Base-by-base conservation (phyloP, 1,284 basidiomycete genomes). In the Amylostereum chailletii region DNA sequence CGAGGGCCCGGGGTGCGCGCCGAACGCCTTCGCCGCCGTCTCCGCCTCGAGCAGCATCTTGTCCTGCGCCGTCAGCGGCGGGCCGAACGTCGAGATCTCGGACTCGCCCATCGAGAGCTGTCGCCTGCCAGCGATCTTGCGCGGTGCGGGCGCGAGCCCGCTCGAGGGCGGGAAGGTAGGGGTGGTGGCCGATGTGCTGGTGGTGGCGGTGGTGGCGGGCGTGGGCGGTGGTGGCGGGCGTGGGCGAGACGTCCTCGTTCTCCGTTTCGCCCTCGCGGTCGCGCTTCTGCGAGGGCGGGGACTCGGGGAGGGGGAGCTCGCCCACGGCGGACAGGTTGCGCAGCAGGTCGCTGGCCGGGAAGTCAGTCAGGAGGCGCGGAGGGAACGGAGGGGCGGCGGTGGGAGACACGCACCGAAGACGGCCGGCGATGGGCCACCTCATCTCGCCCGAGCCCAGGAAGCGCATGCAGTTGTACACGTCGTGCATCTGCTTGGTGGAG, bases 381-480 rank as follows among this genome's bases (percentile, higher is more conserved):
- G 19, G 19, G 19, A 19, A 19, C 19, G 19, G 11, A 30, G 40
- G 30, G 47, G 11, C 44, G 9, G 9, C 42, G 10, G 29, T 32
- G 5, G 11, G 19, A 41, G 42, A 11, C 27, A 53, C 58, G 37
- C 46, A 68, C 67, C 62, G 64, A 50, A 65, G 56, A 40, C 67
- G 57, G 11, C 71, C 71, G 27, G 69, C 65, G 10, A 65, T 59
- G 50, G 64, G 62, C 65, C 68, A 71, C 29, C 69, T 70, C 51
- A 37, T 41, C 34, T 85, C 82, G 49, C 71, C 67, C 9, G 62
- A 59, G 40, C 72, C 69, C 31, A 85, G 60, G 2, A 76, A 72
- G 5, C 72, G 62, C 63, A 86, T 72, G 55, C 81, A 83, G 53
- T 75, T 78, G 51, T 77, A 67, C n/a, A 89, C 78, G 57, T 88